A percentile compares a stretch with the other conserved stretches of the same genome.
These are phyloP conservation scores for Nymphaea thermarum DNA, from an alignment of 164 flowering plant genomes.

Conservation along the genomic window DNA sequence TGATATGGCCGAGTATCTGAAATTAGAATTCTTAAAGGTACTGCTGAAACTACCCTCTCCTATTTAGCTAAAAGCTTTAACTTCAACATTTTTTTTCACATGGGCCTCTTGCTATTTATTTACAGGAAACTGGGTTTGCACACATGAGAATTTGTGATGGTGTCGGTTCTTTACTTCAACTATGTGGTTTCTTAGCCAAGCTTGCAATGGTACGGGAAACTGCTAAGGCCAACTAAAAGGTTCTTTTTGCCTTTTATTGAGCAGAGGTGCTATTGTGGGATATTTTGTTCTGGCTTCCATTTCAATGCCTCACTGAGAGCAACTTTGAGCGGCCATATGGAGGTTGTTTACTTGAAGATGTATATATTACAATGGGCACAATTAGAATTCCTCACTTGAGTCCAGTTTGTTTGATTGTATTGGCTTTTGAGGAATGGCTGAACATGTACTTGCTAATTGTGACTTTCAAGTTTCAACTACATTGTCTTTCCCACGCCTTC, in stretches of 20 bases:
- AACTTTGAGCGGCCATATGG: not conserved
- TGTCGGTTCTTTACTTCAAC: slow-evolving; percentile 91
- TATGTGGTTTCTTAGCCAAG: slow-evolving; percentile 89
- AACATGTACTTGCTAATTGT: too few relatives aligned
- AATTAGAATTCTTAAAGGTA: slow-evolving; percentile 96
- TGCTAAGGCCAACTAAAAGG: slow-evolving; percentile 43
- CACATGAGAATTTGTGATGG: slow-evolving; percentile 99
- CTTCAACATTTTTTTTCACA: not conserved
- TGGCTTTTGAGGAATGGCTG: too few relatives aligned
- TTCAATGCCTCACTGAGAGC: not conserved
- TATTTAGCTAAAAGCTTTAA: not conserved
- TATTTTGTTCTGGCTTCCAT: not conserved
- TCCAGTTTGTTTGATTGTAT: too few relatives aligned
- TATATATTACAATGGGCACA: too few relatives aligned
- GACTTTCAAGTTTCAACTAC: too few relatives aligned
- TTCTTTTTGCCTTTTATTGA: not conserved
- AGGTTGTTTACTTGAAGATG: too few relatives aligned
- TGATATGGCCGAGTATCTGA: slow-evolving; percentile 93
- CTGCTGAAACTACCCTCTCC: not conserved
- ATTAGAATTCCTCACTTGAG: too few relatives aligned
- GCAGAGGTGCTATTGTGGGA: not conserved
- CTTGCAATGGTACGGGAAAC: slow-evolving; percentile 65
- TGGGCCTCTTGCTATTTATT: not conserved
- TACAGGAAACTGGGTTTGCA: slow-evolving; percentile 97
- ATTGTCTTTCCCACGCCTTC: too few relatives aligned